Base-by-base conservation (phyloP, 371 early-diverging fungal genomes). In the Mucor plumbeus region DNA sequence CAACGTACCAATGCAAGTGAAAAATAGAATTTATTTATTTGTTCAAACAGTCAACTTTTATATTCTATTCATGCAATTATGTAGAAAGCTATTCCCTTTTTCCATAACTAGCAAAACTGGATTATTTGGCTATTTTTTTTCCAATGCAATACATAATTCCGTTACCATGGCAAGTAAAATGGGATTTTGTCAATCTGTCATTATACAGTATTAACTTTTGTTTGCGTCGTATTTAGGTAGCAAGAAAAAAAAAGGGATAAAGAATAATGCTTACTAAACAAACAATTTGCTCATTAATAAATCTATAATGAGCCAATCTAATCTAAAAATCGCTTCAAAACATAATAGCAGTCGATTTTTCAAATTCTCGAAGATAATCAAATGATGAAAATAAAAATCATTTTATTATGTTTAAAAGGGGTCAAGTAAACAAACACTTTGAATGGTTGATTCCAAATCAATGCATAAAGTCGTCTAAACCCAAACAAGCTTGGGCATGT, bases 11-110 rank as follows among this genome's bases (percentile, higher is more conserved):
- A 53, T 53, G 53, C 31, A 53, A 53, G 13, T 14, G 26, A 53
- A 47, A 31, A 53, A 31, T 31, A 53, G 26, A 31, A 26, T 53
- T 53, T 53, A 53, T 53, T 53, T 53, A 31, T 53, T 53, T 53
- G 53, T 14, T 26, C 21, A 53, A 53, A 53, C 53, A 31, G 53
- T 53, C 31, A 53, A 53, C 14, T 53, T 53, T 31, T 53, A 21
- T 53, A 53, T 53, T 53, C 53, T 53, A 53, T 53, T 53, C 53
- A 53, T 53, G 53, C 53, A 21, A 31, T 31, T 53, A 53, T 38
- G 38, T 5, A 38, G 9, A 3, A 38, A 38, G 26, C 3, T 26
- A 26, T 14, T 31, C 31, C 53, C 11, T 31, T 53, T 53, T 53
- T 14, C 31, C 53, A 31, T 31, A 21, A 11, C 15, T 11, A 26